These are phyloP conservation scores for Aspergillus saccharolyticus DNA, from an alignment of 495 filamentous ascomycete genomes.

Conservation along the genomic window DNA sequence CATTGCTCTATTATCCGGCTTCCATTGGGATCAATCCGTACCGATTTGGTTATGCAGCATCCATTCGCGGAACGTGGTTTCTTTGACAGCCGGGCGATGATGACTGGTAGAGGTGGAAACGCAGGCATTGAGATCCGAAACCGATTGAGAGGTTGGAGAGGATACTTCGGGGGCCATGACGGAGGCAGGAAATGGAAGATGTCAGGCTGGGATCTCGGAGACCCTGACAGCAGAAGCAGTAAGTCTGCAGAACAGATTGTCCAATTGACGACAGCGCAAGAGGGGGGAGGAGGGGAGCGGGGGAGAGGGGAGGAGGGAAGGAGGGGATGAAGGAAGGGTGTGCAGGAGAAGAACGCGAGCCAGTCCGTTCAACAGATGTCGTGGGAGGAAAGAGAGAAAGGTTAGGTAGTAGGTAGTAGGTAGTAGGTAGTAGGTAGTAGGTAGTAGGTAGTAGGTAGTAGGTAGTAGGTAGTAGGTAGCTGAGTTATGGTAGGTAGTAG, in stretches of 20 bases:
- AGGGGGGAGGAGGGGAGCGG: neutral
- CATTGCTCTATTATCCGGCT: neutral
- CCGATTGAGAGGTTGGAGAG: conserved; percentile 22
- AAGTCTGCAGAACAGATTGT: conserved; percentile 17
- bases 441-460: too few species aligned
- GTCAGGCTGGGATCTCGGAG: conserved; percentile 8
- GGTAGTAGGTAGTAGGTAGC: too few species aligned
- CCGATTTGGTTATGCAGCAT: conserved; percentile 51
- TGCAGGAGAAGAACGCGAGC: neutral
- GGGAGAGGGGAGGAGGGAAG: neutral
- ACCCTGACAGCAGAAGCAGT: conserved; percentile 18
- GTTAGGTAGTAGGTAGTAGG: too few species aligned
- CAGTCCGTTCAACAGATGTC: neutral
- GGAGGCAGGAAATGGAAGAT: conserved; percentile 21
- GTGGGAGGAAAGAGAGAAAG: neutral
- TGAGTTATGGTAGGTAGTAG: neutral
- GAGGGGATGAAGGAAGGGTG: neutral
- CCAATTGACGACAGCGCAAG: conserved; percentile 5
- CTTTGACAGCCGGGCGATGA: conserved; percentile 26
- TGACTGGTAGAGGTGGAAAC: conserved; percentile 34
- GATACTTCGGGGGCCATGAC: conserved; percentile 36
- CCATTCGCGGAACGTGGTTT: conserved; percentile 48
- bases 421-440: too few species aligned
- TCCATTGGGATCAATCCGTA: conserved; percentile 22
- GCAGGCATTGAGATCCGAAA: conserved; percentile 41